Conservation (phyloP, 1,284 basidiomycete species). For the Meira nashicola region DNA sequence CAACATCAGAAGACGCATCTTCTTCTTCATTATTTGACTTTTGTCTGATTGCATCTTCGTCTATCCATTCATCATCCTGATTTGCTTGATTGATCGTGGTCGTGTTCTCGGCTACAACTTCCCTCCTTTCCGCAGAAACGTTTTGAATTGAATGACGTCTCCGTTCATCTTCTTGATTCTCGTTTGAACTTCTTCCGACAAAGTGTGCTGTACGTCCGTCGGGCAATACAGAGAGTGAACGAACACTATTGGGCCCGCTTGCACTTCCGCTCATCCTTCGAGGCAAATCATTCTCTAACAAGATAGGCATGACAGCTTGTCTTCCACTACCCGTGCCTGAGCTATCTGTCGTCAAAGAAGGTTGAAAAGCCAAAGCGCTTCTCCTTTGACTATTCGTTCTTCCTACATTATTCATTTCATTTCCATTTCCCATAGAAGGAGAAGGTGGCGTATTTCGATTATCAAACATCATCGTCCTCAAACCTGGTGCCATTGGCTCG, state of each 20-base stretch:
- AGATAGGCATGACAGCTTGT: background rate
- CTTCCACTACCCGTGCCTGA: background rate
- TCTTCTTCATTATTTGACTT: background rate
- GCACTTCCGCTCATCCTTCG: background rate
- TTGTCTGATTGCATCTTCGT: constrained; percentile 5
- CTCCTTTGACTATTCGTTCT: background rate
- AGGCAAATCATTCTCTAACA: background rate
- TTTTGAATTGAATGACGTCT: background rate
- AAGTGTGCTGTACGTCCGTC: background rate
- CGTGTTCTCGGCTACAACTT: background rate
- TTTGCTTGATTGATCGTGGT: background rate
- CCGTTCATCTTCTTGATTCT: background rate
- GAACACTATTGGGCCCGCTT: background rate
- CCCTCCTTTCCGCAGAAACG: background rate
- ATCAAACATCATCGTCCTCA: constrained; percentile 42
- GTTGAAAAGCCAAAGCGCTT: background rate
- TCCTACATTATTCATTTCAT: constrained; percentile 10
- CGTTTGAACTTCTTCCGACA: background rate
- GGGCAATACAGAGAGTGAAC: background rate
- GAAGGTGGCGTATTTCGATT: constrained; percentile 5
- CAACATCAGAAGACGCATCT: background rate
- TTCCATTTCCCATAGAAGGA: constrained; percentile 11
- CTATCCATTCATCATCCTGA: constrained; percentile 14
- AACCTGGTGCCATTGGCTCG: constrained; percentile 22
- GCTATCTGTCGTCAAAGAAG: background rate